Conservation (phyloP, 177 flowering plant genomes). For the Vitis hybrid region DNA sequence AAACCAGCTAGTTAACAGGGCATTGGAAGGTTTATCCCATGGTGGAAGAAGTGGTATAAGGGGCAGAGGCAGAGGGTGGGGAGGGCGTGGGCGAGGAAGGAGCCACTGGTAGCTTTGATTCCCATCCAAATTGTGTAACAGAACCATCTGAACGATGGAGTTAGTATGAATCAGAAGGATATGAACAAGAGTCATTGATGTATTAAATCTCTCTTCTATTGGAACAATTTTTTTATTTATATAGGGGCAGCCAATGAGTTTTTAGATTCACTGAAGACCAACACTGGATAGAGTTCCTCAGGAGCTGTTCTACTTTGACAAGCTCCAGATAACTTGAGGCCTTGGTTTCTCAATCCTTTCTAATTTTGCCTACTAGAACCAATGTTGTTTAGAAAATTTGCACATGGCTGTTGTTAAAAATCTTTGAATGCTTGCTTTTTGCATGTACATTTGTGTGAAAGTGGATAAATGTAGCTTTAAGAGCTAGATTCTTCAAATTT, state of each 20-base stretch:
- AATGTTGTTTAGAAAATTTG: too few relatives aligned
- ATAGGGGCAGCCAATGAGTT: constrained; percentile 4
- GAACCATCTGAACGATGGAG: background rate
- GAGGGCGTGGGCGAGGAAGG: constrained; percentile 68
- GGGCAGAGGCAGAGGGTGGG: constrained; percentile 51
- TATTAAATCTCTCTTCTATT: constrained; percentile 3
- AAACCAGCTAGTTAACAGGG: constrained; percentile 78
- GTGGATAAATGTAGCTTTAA: too few relatives aligned
- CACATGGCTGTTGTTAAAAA: too few relatives aligned
- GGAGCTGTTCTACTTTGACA: background rate
- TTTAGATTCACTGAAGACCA: constrained; percentile 10
- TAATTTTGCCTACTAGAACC: too few relatives aligned
- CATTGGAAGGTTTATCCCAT: constrained; percentile 68
- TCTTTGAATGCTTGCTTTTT: too few relatives aligned
- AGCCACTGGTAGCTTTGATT: constrained; percentile 34
- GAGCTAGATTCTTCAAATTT: too few relatives aligned
- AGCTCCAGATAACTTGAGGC: too few relatives aligned
- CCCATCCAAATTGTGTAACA: background rate
- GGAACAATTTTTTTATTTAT: constrained; percentile 3
- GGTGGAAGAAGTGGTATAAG: constrained; percentile 52
- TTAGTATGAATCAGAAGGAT: constrained; percentile 1
- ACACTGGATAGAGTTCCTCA: background rate
- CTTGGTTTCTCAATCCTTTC: too few relatives aligned
- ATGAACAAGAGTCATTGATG: constrained; percentile 6
- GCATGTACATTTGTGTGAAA: too few relatives aligned